Evolutionary conservation across 306 rosid genomes (phyloP), one percentile per base, ranked within the genome.

Genomic region (Prosopis cineraria): DNA sequence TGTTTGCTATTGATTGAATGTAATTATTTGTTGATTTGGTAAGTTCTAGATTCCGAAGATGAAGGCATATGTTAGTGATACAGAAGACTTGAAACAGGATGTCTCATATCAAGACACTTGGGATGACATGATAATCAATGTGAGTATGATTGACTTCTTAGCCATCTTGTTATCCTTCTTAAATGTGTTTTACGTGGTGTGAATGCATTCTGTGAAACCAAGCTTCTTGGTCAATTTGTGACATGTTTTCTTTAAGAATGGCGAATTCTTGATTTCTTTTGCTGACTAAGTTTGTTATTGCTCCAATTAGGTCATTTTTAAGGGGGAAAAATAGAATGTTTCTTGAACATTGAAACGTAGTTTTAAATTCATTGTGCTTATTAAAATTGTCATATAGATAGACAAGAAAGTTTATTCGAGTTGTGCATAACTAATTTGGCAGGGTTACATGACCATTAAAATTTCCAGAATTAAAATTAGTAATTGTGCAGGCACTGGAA

Each of bases 11-110:
- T 24, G 43, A 80, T 67, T 73, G 72, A 74, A 79, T 88, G 86
- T 87, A 83, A 92, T 86, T 91, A 68, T 84, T 73, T 80, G 87
- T 69, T 72, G 84, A 81, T 85, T 88, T 84, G 91, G 89, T 91
- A 94, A 94, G 97, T 88, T 94, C 95, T 94, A 94, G 98, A 94
- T 94, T 85, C 97, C 98, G 65, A 94, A 94, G 88, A 92, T 94
- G 97, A 94, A 92, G 97, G 97, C 98, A 33, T 94, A 90, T 90
- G 87, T 94, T 80, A 90, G 98, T 78, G 98, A 94, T 84, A 82
- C 97, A 6, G 98, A 94, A 83, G 97, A 94, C 90, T 90, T 94
- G 86, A 92, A 82, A 83, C 95, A 90, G 78, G 96, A 94, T 87
- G 91, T 90, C 6, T 86, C 90, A 33, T 92, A 85, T 86, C 97